phyloP scores from a whole-genome alignment of 2,329 filamentous ascomycete species.

The Fusarium sp. region DNA sequence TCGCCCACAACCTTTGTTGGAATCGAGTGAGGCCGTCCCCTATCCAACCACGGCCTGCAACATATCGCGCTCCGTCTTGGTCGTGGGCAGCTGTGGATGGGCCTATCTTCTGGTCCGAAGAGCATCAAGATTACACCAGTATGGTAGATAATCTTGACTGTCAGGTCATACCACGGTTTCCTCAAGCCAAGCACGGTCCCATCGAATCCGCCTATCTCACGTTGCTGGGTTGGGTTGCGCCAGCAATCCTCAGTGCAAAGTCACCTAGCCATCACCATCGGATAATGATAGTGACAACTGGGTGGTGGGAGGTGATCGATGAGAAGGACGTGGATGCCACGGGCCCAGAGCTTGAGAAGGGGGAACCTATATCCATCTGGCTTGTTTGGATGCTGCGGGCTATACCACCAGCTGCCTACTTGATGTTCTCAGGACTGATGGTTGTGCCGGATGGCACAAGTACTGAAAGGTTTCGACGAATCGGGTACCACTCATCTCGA shows the following conservation, averaged over 20 bases:
- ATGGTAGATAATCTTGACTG: background rate
- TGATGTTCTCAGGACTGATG: background rate
- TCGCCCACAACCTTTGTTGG: background rate
- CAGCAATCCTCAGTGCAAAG: background rate
- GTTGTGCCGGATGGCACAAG: background rate
- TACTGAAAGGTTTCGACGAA: background rate
- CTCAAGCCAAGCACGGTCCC: background rate
- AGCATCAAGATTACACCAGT: background rate
- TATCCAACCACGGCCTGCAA: background rate
- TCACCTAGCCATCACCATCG: background rate
- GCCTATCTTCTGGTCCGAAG: background rate
- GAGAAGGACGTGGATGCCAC: background rate
- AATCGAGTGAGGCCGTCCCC: background rate
- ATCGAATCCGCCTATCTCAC: background rate
- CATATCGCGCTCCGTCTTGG: background rate
- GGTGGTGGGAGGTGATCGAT: background rate
- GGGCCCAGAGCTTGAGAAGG: background rate
- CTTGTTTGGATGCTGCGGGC: background rate
- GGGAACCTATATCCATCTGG: background rate
- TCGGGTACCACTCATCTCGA: background rate
- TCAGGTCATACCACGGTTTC: background rate
- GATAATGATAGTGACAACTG: background rate
- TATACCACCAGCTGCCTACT: background rate
- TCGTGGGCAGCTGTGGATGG: background rate
- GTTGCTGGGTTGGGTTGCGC: background rate